Evolutionary conservation across 108 stramenopile genomes (phyloP).

Genomic region (Schizochytrium sp.): DNA sequence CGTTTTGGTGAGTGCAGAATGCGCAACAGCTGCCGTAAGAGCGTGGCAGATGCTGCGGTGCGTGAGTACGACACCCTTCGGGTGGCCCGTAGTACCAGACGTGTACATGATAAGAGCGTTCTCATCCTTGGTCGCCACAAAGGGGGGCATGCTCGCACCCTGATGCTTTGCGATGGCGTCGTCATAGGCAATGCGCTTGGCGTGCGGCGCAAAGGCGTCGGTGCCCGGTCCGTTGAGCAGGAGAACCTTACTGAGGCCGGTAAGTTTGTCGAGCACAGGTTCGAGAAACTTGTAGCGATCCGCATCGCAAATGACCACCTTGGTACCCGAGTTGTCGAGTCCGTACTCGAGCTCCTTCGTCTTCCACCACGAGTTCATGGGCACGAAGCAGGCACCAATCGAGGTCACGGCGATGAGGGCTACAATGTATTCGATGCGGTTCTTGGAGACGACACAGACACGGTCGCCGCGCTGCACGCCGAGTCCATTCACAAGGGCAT

Average conservation of each 20-base stretch:
- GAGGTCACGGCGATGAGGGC: background rate
- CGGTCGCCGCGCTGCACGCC: background rate
- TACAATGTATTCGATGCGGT: background rate
- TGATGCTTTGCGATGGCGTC: background rate
- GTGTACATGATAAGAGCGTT: constrained; percentile 29
- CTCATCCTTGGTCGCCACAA: background rate
- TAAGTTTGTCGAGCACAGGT: background rate
- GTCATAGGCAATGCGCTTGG: background rate
- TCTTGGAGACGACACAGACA: background rate
- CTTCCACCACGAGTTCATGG: background rate
- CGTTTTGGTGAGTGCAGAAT: background rate
- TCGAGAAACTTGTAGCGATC: background rate
- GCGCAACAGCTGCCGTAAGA: constrained; percentile 19
- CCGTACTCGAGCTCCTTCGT: background rate
- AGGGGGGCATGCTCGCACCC: background rate
- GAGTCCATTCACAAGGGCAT: background rate
- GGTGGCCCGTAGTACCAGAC: constrained; percentile 30
- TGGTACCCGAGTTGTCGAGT: background rate
- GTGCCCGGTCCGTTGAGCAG: background rate
- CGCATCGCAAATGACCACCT: background rate
- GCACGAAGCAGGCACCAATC: background rate
- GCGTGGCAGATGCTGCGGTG: constrained; percentile 32
- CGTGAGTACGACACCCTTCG: constrained; percentile 36
- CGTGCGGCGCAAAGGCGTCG: background rate
- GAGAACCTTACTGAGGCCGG: background rate